These are phyloP conservation scores for Cerioporus squamosus DNA, from an alignment of 1,284 basidiomycete genomes.

Conservation along the genomic window DNA sequence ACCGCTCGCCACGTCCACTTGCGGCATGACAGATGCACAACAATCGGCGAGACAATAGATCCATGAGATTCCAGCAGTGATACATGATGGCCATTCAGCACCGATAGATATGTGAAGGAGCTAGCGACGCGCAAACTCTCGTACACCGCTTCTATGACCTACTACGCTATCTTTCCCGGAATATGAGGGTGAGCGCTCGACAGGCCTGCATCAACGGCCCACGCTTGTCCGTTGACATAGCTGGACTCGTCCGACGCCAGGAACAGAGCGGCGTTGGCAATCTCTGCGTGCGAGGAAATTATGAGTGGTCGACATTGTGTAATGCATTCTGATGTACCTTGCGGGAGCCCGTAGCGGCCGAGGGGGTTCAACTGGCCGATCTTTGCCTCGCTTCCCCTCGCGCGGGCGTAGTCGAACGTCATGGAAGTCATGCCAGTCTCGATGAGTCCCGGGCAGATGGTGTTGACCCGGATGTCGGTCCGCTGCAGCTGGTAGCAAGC, in stretches of 20 bases:
- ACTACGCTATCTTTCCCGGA: slow-evolving; percentile 60
- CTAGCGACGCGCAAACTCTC: too few species aligned
- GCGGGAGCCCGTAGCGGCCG: slow-evolving; percentile 77
- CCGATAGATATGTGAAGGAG: too few species aligned
- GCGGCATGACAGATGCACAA: too few species aligned
- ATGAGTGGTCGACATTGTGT: too few species aligned
- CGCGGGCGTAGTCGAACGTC: slow-evolving; percentile 79
- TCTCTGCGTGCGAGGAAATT: slow-evolving; percentile 49
- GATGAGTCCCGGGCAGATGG: slow-evolving; percentile 90
- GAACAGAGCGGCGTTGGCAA: slow-evolving; percentile 86
- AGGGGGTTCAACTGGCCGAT: slow-evolving; percentile 89
- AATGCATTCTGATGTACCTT: slow-evolving; percentile 53
- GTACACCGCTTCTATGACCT: too few species aligned
- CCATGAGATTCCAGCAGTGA: too few species aligned
- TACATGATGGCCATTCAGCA: too few species aligned
- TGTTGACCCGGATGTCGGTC: slow-evolving; percentile 87
- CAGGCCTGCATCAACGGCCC: slow-evolving; percentile 88
- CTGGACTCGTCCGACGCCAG: slow-evolving; percentile 93
- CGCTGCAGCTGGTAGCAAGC: slow-evolving; percentile 81
- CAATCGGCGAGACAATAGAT: too few species aligned
- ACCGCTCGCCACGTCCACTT: too few species aligned
- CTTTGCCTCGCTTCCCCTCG: slow-evolving; percentile 72
- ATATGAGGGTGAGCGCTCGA: slow-evolving; percentile 76
- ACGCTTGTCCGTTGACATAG: slow-evolving; percentile 91
- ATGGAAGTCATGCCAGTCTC: slow-evolving; percentile 86